A percentile compares a stretch with the other conserved stretches of the same genome.
Conservation (phyloP, 306 rosid species). For the Vigna radiata region DNA sequence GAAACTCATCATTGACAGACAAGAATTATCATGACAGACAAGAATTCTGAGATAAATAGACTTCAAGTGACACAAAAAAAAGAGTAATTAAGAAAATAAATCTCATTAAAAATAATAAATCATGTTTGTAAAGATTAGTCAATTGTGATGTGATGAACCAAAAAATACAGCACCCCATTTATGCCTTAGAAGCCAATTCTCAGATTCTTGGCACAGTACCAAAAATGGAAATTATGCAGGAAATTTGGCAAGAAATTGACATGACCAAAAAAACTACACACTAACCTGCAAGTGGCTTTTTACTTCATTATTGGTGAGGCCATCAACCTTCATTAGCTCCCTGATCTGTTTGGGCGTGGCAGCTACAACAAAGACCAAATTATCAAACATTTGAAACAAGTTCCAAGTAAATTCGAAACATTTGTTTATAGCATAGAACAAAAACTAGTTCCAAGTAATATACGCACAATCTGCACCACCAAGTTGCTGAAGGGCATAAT, state of each 20-base stretch:
- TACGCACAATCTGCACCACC: slow-evolving; percentile 86
- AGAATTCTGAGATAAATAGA: no score
- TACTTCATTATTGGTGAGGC: slow-evolving; percentile 96
- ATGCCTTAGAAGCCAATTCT: background rate
- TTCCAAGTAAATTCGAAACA: no score
- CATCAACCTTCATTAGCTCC: slow-evolving; percentile 91
- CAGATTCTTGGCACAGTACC: background rate
- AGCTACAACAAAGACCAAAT: slow-evolving; percentile 52
- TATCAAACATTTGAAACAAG: background rate
- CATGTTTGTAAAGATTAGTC: no score
- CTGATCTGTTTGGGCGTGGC: slow-evolving; percentile 97
- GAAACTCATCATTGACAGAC: background rate
- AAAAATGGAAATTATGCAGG: background rate
- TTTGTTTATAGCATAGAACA: background rate
- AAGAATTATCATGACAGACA: background rate
- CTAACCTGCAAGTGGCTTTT: slow-evolving; percentile 95
- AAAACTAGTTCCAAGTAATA: background rate
- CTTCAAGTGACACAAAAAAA: no score
- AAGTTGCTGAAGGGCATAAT: slow-evolving; percentile 85
- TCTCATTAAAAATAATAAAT: no score
- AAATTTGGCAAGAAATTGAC: no score
- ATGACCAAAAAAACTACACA: background rate
- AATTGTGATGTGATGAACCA: no score
- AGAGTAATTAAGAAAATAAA: no score
- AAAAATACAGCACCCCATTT: background rate